A percentile compares a stretch with the other conserved stretches of the same genome.
Conservation (phyloP, 2,329 filamentous ascomycete genomes). For the Alternaria ventricosa region DNA sequence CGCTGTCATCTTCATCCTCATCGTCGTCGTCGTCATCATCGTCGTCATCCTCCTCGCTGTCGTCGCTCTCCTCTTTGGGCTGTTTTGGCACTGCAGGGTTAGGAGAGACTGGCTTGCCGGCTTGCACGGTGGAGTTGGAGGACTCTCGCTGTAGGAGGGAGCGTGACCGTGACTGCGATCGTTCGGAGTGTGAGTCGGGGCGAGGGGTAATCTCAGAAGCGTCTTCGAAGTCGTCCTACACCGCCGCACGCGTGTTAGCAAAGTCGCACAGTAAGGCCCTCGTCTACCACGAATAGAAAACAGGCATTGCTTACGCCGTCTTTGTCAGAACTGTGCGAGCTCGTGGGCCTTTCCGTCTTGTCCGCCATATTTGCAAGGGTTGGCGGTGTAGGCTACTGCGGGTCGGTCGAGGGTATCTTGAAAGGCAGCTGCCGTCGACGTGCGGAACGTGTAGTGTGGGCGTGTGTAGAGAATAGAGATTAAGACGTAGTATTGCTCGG, state of each 20-base stretch:
- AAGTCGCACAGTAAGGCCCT: neutral
- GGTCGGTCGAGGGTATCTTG: slow-evolving; percentile 9
- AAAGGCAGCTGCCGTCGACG: slow-evolving; percentile 27
- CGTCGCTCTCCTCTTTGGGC: slow-evolving; percentile 17
- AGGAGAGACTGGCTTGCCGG: slow-evolving; percentile 27
- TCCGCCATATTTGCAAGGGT: slow-evolving; percentile 28
- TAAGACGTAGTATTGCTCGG: slow-evolving; percentile 6
- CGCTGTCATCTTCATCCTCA: slow-evolving; percentile 12
- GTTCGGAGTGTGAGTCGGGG: slow-evolving; percentile 50
- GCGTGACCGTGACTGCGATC: slow-evolving; percentile 51
- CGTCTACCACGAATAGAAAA: neutral
- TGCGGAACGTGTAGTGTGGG: neutral
- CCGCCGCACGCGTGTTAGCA: slow-evolving; percentile 19
- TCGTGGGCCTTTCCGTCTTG: slow-evolving; percentile 34
- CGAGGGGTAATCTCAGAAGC: slow-evolving; percentile 65
- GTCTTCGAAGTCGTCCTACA: slow-evolving; percentile 82
- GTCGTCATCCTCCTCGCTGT: slow-evolving; percentile 17
- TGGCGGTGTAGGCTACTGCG: slow-evolving; percentile 16
- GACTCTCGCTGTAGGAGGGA: slow-evolving; percentile 59
- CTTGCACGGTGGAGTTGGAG: slow-evolving; percentile 39
- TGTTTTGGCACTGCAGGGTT: slow-evolving; percentile 26
- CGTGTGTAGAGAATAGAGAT: slow-evolving; percentile 10
- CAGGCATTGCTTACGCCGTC: slow-evolving; percentile 31
- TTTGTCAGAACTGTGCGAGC: slow-evolving; percentile 42
- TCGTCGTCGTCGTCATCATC: slow-evolving; percentile 22